Evolutionary conservation across 495 filamentous ascomycete genomes (phyloP).

Genomic region (Lophiotrema nucula): DNA sequence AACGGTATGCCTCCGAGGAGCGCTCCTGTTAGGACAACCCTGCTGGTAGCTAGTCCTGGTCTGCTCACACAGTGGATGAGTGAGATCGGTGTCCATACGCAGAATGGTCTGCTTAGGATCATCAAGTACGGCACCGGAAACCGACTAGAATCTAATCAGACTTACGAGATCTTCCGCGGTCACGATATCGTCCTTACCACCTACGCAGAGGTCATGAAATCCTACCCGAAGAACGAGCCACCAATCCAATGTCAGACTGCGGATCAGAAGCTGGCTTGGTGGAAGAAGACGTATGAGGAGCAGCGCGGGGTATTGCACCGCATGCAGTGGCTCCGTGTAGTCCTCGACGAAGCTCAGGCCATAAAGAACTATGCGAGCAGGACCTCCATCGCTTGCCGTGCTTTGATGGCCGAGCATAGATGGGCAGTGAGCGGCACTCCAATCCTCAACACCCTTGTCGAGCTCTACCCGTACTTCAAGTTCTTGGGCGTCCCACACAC

Average conservation of each 20-base stretch:
- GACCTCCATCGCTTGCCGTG: slow-evolving; percentile 55
- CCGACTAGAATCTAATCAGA: slow-evolving; percentile 16
- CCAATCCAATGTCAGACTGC: slow-evolving; percentile 35
- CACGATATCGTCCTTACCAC: slow-evolving; percentile 46
- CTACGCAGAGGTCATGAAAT: slow-evolving; percentile 54
- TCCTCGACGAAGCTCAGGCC: slow-evolving; percentile 61
- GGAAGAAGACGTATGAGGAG: slow-evolving; percentile 38
- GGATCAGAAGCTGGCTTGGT: slow-evolving; percentile 42
- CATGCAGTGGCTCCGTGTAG: slow-evolving; percentile 53
- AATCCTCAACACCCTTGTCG: slow-evolving; percentile 50
- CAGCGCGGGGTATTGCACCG: slow-evolving; percentile 49
- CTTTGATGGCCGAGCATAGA: slow-evolving; percentile 51
- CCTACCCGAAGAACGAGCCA: slow-evolving; percentile 46
- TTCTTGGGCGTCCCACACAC: slow-evolving; percentile 54
- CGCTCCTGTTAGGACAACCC: slow-evolving; percentile 42
- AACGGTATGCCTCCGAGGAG: slow-evolving; percentile 31
- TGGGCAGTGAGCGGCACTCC: slow-evolving; percentile 67
- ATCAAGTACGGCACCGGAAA: slow-evolving; percentile 19
- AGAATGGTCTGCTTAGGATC: slow-evolving; percentile 15
- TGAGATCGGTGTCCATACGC: slow-evolving; percentile 47
- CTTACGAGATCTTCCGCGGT: slow-evolving; percentile 2
- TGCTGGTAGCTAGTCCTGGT: slow-evolving; percentile 51
- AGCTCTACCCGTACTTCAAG: slow-evolving; percentile 61
- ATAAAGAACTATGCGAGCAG: slow-evolving; percentile 59
- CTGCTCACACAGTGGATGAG: slow-evolving; percentile 46